phyloP scores from a whole-genome alignment of 2,329 filamentous ascomycete species.

The Aureobasidium sp. region DNA sequence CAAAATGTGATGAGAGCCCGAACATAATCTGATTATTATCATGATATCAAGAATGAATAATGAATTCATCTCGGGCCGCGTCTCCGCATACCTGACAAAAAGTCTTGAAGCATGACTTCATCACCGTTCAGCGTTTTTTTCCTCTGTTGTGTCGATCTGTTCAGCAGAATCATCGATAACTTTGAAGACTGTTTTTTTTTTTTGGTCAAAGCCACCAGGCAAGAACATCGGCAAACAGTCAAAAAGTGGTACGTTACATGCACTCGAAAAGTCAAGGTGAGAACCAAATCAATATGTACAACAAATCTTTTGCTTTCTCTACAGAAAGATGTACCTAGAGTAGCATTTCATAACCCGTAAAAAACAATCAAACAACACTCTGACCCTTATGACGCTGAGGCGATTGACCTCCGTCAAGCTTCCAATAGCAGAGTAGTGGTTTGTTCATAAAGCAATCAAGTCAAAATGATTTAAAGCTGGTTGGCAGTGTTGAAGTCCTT shows the following conservation, averaged over 20 bases:
- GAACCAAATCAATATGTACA: no score
- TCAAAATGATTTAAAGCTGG: conserved; percentile 53
- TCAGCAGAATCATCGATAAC: conserved; percentile 7
- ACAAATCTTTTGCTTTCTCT: conserved; percentile 13
- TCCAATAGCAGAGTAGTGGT: neutral
- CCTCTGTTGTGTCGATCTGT: neutral
- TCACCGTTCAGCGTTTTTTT: neutral
- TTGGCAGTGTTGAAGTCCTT: conserved; percentile 84
- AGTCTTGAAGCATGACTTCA: neutral
- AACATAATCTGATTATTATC: no score
- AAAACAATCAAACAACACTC: neutral
- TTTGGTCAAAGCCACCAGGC: no score
- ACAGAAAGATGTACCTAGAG: conserved; percentile 6
- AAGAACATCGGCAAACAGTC: no score
- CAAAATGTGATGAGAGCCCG: no score
- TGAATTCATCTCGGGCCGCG: neutral
- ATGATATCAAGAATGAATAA: no score
- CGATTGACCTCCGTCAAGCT: conserved; percentile 12
- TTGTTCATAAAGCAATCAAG: conserved; percentile 4
- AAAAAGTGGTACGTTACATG: no score
- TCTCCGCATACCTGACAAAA: neutral
- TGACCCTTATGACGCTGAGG: conserved; percentile 3
- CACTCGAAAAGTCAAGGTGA: no score
- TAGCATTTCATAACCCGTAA: conserved; percentile 15
- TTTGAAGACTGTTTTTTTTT: no score